phyloP scores from a whole-genome alignment of 495 filamentous ascomycete species.

The Stereocaulon alpinum region DNA sequence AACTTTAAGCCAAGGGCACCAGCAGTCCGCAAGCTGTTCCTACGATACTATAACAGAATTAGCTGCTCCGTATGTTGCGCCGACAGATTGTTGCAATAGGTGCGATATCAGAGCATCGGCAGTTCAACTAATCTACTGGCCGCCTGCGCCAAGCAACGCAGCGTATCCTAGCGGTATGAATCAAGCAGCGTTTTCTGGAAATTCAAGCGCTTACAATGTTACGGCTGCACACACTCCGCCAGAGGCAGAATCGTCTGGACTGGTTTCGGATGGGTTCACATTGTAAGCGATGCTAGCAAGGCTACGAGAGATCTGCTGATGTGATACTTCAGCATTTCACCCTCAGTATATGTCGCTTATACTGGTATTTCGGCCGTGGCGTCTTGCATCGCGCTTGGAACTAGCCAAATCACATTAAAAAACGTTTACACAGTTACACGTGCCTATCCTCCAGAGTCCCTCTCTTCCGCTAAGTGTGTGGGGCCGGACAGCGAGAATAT shows the following conservation, averaged over 20 bases:
- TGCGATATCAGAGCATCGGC: slow-evolving; percentile 6
- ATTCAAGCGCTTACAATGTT: background rate
- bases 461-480: slow-evolving; percentile 11
- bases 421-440: slow-evolving; percentile 8
- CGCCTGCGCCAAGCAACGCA: background rate
- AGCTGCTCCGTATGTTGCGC: slow-evolving; percentile 9
- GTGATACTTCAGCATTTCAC: slow-evolving; percentile 1
- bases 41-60: slow-evolving; percentile 6
- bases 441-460: slow-evolving; percentile 11
- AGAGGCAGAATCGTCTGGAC: slow-evolving; percentile 5
- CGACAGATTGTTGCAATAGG: slow-evolving; percentile 14
- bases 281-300: background rate
- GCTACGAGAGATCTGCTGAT: background rate
- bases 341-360: slow-evolving; percentile 15
- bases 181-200: background rate
- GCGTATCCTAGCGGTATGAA: background rate
- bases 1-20: background rate
- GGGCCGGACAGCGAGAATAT: background rate
- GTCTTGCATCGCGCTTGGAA: slow-evolving; percentile 8
- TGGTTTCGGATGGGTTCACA: slow-evolving; percentile 8
- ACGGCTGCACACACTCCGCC: background rate
- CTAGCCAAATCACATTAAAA: slow-evolving; percentile 4
- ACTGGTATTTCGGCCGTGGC: slow-evolving; percentile 5
- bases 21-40: slow-evolving; percentile 9
- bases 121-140: slow-evolving; percentile 15